Evolutionary conservation across 2,329 filamentous ascomycete species (phyloP).

Genomic region (Penicillium crustosum): DNA sequence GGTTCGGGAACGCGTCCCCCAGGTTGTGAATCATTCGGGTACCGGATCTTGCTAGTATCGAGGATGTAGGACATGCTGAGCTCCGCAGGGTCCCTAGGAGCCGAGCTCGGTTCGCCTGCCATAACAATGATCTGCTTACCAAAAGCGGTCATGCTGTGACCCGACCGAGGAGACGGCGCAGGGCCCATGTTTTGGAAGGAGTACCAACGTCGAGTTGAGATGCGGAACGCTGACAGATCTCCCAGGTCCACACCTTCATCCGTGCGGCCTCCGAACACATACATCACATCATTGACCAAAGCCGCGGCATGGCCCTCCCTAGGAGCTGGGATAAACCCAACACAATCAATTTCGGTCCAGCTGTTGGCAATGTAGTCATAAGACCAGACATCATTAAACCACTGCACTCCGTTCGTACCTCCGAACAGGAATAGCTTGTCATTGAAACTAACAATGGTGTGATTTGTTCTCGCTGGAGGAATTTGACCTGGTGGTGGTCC

Average conservation of each 20-base stretch:
- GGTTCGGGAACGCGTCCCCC: conserved; percentile 43
- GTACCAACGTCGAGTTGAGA: conserved; percentile 88
- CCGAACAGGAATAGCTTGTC: conserved; percentile 97
- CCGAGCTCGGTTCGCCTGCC: conserved; percentile 90
- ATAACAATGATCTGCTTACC: conserved; percentile 90
- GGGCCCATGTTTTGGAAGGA: conserved; percentile 99
- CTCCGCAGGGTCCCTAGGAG: conserved; percentile 75
- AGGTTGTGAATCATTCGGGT: conserved; percentile 70
- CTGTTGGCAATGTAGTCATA: conserved; percentile 80
- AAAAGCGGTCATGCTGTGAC: conserved; percentile 95
- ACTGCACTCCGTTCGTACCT: conserved; percentile 90
- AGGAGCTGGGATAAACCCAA: conserved; percentile 92
- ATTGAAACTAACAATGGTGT: conserved; percentile 85
- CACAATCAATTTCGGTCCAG: conserved; percentile 90
- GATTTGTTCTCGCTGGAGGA: conserved; percentile 90
- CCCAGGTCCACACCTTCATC: conserved; percentile 91
- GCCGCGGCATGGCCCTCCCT: conserved; percentile 93
- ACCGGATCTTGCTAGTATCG: conserved; percentile 94
- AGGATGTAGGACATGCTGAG: conserved; percentile 86
- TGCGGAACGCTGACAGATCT: conserved; percentile 83
- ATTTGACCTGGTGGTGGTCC: conserved; percentile 63
- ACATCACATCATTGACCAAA: conserved; percentile 97
- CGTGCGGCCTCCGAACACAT: conserved; percentile 93
- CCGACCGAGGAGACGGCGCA: conserved; percentile 87
- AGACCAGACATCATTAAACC: conserved; percentile 99